Conservation (phyloP, 2,329 filamentous ascomycete species). For the Epichloe aotearoae region DNA sequence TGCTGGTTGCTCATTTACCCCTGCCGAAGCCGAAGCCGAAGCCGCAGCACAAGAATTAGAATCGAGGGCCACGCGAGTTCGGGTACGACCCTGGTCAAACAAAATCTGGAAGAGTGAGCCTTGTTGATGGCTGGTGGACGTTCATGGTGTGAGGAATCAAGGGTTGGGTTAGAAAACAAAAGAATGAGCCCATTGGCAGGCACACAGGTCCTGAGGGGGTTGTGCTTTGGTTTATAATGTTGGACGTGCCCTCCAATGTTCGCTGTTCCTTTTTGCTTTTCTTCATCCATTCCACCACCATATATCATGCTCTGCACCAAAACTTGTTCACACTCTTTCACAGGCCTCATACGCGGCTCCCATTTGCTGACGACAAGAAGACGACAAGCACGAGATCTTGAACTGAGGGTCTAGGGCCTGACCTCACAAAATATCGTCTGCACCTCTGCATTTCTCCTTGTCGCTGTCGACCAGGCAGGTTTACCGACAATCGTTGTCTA, state of each 20-base stretch:
- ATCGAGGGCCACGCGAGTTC: conserved; percentile 11
- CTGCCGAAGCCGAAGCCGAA: neutral
- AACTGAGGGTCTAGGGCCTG: neutral
- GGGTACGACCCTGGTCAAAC: conserved; percentile 6
- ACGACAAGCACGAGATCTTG: neutral
- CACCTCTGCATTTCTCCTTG: neutral
- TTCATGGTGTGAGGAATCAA: neutral
- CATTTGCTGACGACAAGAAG: neutral
- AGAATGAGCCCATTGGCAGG: conserved; percentile 2
- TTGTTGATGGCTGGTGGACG: neutral
- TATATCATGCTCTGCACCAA: neutral
- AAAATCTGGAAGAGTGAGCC: neutral
- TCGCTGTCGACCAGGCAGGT: neutral
- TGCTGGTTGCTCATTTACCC: conserved; percentile 1
- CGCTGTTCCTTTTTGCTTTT: neutral
- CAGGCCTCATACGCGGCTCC: too few relatives aligned
- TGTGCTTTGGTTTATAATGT: conserved; percentile 9
- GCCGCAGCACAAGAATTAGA: conserved; percentile 1
- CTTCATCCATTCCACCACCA: neutral
- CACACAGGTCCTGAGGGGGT: neutral
- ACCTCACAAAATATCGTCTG: neutral
- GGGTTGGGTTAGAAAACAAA: neutral
- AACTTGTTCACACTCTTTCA: neutral
- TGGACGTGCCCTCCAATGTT: conserved; percentile 8
- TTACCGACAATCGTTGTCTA: neutral